A percentile compares a stretch with the other conserved stretches of the same genome.
These are phyloP conservation scores for Tieghemiomyces parasiticus DNA, from an alignment of 192 early-diverging fungal genomes.

Conservation along the genomic window DNA sequence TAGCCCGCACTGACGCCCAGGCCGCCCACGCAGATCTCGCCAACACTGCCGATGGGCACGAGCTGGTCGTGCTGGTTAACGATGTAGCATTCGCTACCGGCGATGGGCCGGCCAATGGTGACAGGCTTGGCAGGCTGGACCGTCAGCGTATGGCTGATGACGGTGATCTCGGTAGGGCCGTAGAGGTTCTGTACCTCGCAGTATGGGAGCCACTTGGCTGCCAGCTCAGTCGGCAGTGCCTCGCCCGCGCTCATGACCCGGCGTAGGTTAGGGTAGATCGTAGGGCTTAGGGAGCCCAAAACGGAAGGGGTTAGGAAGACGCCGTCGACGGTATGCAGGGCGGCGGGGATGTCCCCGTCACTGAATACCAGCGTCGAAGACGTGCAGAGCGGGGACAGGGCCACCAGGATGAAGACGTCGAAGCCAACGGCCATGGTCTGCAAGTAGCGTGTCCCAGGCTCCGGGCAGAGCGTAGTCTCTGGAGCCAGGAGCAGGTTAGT, in stretches of 20 bases:
- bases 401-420: background rate
- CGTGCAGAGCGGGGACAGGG: background rate
- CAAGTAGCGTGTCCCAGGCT: background rate
- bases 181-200: background rate
- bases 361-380: background rate
- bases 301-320: background rate
- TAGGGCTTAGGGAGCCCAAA: background rate
- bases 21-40: slow-evolving; percentile 28
- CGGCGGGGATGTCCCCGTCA: background rate
- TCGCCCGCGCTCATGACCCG: background rate
- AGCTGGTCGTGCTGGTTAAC: slow-evolving; percentile 13
- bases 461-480: background rate
- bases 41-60: slow-evolving; percentile 21
- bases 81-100: slow-evolving; percentile 13
- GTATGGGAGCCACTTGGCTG: background rate
- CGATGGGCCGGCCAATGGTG: slow-evolving; percentile 11
- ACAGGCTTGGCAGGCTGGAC: background rate
- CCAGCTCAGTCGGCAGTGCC: background rate
- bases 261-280: background rate
- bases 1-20: slow-evolving; percentile 23
- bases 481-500: background rate
- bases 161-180: slow-evolving; percentile 8
- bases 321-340: background rate
- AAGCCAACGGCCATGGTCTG: background rate
- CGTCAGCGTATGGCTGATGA: background rate